A percentile compares a stretch with the other conserved stretches of the same genome.
Conservation (phyloP, 768 basidiomycete species). For the Lentinula sp. region DNA sequence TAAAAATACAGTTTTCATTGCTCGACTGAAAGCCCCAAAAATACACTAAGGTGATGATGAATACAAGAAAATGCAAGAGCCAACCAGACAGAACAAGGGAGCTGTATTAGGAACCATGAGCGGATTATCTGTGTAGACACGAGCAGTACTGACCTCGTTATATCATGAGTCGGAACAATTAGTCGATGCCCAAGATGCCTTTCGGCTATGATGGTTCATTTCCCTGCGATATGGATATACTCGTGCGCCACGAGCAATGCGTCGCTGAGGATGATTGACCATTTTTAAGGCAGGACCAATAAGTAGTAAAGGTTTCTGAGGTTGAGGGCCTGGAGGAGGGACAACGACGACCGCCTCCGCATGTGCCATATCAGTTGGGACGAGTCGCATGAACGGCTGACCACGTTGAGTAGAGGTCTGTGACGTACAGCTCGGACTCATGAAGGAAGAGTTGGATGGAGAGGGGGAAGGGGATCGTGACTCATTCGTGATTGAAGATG, state of each 20-base stretch:
- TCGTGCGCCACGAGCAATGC: constrained; percentile 38
- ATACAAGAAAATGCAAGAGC: not conserved
- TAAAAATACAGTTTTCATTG: constrained; percentile 3
- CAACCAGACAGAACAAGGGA: not conserved
- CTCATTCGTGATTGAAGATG: constrained; percentile 25
- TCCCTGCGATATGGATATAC: constrained; percentile 48
- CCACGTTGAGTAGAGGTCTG: constrained; percentile 1
- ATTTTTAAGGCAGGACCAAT: constrained; percentile 42
- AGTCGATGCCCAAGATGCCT: not conserved
- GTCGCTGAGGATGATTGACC: constrained; percentile 36
- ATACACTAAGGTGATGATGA: not conserved
- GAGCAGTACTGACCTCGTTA: not conserved
- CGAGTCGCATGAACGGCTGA: constrained; percentile 29
- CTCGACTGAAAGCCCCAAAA: not conserved
- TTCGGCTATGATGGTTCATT: not conserved
- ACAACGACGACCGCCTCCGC: constrained; percentile 49
- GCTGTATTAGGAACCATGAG: not conserved
- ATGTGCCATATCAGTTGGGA: constrained; percentile 43
- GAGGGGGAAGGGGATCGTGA: constrained; percentile 33
- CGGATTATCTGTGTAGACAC: not conserved
- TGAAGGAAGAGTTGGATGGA: constrained; percentile 17
- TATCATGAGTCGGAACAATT: not conserved
- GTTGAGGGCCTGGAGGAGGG: constrained; percentile 19
- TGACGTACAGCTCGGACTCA: constrained; percentile 9
- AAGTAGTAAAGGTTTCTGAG: constrained; percentile 34